These are phyloP conservation scores for Solanum ossicruentum DNA, from an alignment of 257 asterid genomes.

Conservation along the genomic window DNA sequence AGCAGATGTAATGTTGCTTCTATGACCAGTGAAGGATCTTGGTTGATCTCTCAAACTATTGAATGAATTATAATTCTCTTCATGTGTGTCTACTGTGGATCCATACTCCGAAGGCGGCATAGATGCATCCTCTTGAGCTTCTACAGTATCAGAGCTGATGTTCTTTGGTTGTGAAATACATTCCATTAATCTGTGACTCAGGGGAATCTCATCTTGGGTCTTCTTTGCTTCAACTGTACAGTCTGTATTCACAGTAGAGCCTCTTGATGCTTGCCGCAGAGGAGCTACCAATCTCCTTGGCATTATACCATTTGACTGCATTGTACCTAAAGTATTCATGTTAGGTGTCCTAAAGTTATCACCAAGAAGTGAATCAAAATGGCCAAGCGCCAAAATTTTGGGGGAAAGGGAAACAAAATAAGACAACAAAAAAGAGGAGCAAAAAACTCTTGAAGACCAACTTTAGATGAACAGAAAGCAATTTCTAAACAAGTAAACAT, in stretches of 20 bases:
- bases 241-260: slow-evolving; percentile 22
- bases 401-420: background rate
- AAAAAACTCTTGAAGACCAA: background rate
- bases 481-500: background rate
- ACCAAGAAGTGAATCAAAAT: background rate
- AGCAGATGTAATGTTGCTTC: slow-evolving; percentile 28
- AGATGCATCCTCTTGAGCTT: slow-evolving; percentile 41
- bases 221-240: slow-evolving; percentile 16
- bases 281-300: slow-evolving; percentile 57
- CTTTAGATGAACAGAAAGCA: background rate
- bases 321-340: slow-evolving; percentile 28
- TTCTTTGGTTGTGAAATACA: slow-evolving; percentile 19
- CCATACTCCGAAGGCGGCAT: slow-evolving; percentile 53
- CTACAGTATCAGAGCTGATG: slow-evolving; percentile 18
- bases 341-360: background rate
- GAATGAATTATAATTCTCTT: slow-evolving; percentile 24
- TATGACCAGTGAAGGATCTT: slow-evolving; percentile 16
- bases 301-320: slow-evolving; percentile 40
- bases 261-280: slow-evolving; percentile 36
- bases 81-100: slow-evolving; percentile 28
- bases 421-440: background rate
- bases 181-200: slow-evolving; percentile 16
- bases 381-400: background rate
- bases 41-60: slow-evolving; percentile 29
- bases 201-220: slow-evolving; percentile 23